Evolutionary conservation across 306 rosid species (phyloP), one percentile per base, ranked within the genome.

Genomic region (Trichosanthes truncata): DNA sequence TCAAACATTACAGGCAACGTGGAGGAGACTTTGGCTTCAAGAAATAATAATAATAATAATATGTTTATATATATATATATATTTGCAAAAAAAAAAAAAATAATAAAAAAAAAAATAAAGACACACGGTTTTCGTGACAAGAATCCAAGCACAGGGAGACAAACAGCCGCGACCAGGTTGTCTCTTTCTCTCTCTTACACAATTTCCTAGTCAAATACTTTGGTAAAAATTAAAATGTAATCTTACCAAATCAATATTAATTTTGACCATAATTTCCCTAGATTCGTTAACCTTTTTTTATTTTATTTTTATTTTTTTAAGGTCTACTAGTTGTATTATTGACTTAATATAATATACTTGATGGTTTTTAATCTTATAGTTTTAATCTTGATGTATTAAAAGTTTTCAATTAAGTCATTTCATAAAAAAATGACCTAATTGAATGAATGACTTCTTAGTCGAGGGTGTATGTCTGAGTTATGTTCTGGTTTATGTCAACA

Each of bases 81-180:
- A 29, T 29, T 29, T 29, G 33, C 4, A 8, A 36, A 57, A 9
- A 53, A 1, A 18, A 59, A 59, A 59, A 9, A 6, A 21, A 10
- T 33, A 43, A 43, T 33, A 17, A 65, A 56, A 7, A 51, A 5
- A 56, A 56, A 1, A 43, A 55, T 3, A 55, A 55, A 41, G n/a
- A 63, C 68, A 56, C 80, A 56, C 49, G 69, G 66, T 40, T 48
- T 46, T 21, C 56, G 40, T 65, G 57, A 84, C 79, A 82, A 84
- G 76, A 81, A 79, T 63, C 83, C 87, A 81, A 83, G 48, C 78
- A 82, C 10, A 75, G 18, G 90, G 84, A 55, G 88, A 84, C 89
- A 85, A 84, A 82, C 84, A 84, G 82, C 94, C 83, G 87, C 85
- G 79, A 74, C 89, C 89, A 85, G 82, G 56, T 68, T 86, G 89